Conservation (phyloP, 139 green algal genomes). For the Trebouxia sp. region DNA sequence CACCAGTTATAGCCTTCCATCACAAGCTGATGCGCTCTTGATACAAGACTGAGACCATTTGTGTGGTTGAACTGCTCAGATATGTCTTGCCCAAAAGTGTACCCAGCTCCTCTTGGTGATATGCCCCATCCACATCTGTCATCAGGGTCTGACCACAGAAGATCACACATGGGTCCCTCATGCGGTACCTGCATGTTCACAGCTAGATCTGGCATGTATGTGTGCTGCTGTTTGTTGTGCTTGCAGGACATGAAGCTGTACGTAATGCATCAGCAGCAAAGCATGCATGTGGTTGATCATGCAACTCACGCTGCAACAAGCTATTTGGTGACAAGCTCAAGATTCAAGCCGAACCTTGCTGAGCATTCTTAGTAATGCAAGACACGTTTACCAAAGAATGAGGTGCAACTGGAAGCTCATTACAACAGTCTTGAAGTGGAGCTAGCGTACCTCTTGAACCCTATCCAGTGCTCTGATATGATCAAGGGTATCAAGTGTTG, state of each 20-base stretch:
- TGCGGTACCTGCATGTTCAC: conserved; percentile 87
- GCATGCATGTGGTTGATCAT: no score
- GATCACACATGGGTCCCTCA: conserved; percentile 98
- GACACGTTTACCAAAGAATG: no score
- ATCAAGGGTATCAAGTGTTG: conserved; percentile 96
- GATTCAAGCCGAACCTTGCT: no score
- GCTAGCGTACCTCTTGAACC: conserved; percentile 86
- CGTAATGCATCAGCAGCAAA: no score
- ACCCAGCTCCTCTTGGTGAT: conserved; percentile 93
- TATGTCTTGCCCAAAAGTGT: conserved; percentile 99
- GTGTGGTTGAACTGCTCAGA: conserved; percentile 97
- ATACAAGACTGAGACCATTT: conserved; percentile 95
- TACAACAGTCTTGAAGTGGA: neutral
- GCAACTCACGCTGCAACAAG: no score
- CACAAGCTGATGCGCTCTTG: conserved; percentile 98
- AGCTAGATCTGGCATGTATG: no score
- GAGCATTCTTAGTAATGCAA: no score
- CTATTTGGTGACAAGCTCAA: no score
- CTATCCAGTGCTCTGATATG: conserved; percentile 92
- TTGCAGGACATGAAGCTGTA: neutral
- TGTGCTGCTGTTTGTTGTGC: no score
- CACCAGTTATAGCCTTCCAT: conserved; percentile 94
- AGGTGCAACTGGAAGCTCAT: no score
- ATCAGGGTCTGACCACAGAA: conserved; percentile 98
- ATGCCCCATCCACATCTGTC: conserved; percentile 98